These are phyloP conservation scores for Tetrapisispora arboricola DNA, from an alignment of 805 yeast genomes.

Conservation along the genomic window DNA sequence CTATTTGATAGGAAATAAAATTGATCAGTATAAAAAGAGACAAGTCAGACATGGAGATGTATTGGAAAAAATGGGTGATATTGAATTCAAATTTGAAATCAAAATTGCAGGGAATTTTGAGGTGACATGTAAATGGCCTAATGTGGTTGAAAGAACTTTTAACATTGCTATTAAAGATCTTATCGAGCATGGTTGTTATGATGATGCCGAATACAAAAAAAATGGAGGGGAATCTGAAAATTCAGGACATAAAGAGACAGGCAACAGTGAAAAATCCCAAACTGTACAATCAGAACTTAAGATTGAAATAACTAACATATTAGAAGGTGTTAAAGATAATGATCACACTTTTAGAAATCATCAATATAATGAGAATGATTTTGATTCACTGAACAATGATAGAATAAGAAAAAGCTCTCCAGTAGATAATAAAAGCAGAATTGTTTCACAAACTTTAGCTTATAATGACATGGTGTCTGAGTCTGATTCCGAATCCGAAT, in stretches of 20 bases:
- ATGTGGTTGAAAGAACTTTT: constrained; percentile 31
- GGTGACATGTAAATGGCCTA: constrained; percentile 37
- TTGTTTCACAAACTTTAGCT: background rate
- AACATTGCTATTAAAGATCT: constrained; percentile 32
- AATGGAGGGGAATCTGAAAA: background rate
- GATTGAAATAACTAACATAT: background rate
- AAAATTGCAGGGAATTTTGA: constrained; percentile 36
- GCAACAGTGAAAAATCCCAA: background rate
- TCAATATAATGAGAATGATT: too few relatives aligned
- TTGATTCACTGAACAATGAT: too few relatives aligned
- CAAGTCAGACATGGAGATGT: constrained; percentile 34
- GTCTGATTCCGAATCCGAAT: background rate
- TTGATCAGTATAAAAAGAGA: constrained; percentile 30
- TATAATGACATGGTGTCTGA: constrained; percentile 5
- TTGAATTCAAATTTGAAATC: constrained; percentile 25
- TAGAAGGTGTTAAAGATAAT: background rate
- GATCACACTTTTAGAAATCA: too few relatives aligned
- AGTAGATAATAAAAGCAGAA: background rate
- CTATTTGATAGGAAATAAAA: constrained; percentile 39
- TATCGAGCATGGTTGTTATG: constrained; percentile 33
- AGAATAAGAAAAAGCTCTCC: constrained; percentile 1
- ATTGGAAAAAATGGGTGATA: constrained; percentile 22
- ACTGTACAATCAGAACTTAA: background rate
- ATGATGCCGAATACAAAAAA: constrained; percentile 13
- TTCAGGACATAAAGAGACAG: background rate